Percentiles rank a stretch among this genome's conserved stretches.
phyloP scores from a whole-genome alignment of 1,284 basidiomycete species.

The Cystobasidium slooffiae region DNA sequence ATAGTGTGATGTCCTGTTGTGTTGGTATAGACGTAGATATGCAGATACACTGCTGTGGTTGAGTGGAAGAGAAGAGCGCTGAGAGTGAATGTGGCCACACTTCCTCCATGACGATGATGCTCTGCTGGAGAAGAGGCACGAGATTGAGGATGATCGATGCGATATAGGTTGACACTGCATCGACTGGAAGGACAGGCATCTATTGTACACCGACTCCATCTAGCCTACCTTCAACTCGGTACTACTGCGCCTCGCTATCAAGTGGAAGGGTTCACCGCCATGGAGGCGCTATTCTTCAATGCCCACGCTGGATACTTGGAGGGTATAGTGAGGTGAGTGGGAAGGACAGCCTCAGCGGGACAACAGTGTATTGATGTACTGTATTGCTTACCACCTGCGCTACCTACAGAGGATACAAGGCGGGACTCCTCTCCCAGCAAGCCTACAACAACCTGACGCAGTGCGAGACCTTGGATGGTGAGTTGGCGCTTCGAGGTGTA shows the following conservation, averaged over 20 bases:
- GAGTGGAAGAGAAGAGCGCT: too few species aligned
- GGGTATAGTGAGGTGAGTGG: constrained; percentile 45
- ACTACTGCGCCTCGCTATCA: not conserved
- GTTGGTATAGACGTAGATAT: too few species aligned
- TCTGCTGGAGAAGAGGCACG: too few species aligned
- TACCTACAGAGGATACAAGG: constrained; percentile 73
- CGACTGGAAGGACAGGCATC: too few species aligned
- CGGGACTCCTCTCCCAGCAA: constrained; percentile 81
- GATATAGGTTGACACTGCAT: too few species aligned
- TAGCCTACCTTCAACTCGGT: not conserved
- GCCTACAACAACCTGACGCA: constrained; percentile 95
- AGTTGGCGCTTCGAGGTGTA: constrained; percentile 50
- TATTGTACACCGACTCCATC: not conserved
- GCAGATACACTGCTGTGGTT: too few species aligned
- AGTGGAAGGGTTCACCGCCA: constrained; percentile 53
- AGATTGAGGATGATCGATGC: too few species aligned
- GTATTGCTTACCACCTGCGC: not conserved
- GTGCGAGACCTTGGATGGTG: constrained; percentile 96
- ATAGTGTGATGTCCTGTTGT: too few species aligned
- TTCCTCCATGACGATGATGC: too few species aligned
- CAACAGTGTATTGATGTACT: not conserved
- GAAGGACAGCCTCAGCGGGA: not conserved
- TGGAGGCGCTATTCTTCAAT: constrained; percentile 88
- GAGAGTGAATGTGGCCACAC: too few species aligned
- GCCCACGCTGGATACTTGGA: constrained; percentile 79